A percentile compares a stretch with the other conserved stretches of the same genome.
Conservation (phyloP, 1,284 basidiomycete genomes). For the Leucoagaricus sp. region DNA sequence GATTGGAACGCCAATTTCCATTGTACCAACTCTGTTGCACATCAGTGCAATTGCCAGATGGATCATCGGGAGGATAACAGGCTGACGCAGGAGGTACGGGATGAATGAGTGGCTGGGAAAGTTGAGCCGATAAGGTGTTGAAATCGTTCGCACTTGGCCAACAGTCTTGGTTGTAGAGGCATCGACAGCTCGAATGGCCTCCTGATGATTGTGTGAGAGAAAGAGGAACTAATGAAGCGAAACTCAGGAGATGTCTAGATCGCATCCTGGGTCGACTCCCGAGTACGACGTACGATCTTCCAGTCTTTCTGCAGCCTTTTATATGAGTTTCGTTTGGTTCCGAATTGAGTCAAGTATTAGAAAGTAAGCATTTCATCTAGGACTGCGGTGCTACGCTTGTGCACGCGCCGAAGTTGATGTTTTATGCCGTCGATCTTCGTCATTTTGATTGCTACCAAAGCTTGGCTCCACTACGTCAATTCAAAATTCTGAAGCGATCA, state of each 20-base stretch:
- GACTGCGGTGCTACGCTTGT: too few relatives aligned
- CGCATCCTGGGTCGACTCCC: background rate
- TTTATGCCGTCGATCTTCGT: too few relatives aligned
- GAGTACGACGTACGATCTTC: too few relatives aligned
- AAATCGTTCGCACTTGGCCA: constrained; percentile 42
- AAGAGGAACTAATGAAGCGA: background rate
- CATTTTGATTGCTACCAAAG: too few relatives aligned
- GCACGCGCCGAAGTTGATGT: too few relatives aligned
- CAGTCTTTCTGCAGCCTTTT: too few relatives aligned
- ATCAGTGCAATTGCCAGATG: constrained; percentile 36
- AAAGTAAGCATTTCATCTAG: too few relatives aligned
- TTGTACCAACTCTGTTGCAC: constrained; percentile 30
- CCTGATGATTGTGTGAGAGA: background rate
- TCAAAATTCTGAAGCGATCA: too few relatives aligned
- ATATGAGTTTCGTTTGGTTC: background rate
- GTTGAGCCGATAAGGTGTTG: constrained; percentile 28
- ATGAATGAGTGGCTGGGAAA: constrained; percentile 39
- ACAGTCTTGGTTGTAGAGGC: constrained; percentile 36
- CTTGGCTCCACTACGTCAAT: too few relatives aligned
- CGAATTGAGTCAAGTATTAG: too few relatives aligned
- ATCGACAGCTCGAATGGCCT: constrained; percentile 21
- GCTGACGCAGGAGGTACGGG: constrained; percentile 37
- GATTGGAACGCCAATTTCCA: constrained; percentile 39
- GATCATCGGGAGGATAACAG: constrained; percentile 34
- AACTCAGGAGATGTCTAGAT: background rate